These are phyloP conservation scores for Hura crepitans DNA, from an alignment of 441 rosid species.

Conservation along the genomic window DNA sequence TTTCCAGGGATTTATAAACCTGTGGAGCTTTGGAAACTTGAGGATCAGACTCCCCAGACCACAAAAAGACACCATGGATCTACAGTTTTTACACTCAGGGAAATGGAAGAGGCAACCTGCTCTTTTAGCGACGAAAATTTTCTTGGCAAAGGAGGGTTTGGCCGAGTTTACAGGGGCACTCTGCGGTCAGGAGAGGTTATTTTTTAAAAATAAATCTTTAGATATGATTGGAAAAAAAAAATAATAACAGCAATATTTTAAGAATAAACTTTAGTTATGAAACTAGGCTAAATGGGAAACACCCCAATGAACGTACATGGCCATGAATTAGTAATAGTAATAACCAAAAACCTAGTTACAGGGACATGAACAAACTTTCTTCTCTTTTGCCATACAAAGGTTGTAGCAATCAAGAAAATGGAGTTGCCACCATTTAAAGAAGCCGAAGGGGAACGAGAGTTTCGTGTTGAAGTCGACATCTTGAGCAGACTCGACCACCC, in stretches of 20 bases:
- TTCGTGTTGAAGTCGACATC: conserved; percentile 90
- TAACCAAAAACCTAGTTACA: neutral
- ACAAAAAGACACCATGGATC: conserved; percentile 57
- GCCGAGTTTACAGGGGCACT: conserved; percentile 76
- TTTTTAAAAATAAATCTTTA: neutral
- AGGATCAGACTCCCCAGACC: conserved; percentile 48
- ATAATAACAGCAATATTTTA: too few relatives aligned
- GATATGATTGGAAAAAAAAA: neutral
- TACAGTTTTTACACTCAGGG: conserved; percentile 77
- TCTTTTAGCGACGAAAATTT: conserved; percentile 65
- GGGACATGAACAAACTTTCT: conserved; percentile 8
- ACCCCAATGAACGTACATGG: neutral
- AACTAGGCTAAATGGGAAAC: neutral
- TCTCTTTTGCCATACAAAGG: conserved; percentile 40
- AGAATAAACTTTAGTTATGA: too few relatives aligned
- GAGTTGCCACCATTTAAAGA: conserved; percentile 70
- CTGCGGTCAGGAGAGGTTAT: conserved; percentile 82
- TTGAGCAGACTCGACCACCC: conserved; percentile 92
- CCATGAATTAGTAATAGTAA: too few relatives aligned
- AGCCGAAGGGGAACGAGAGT: conserved; percentile 88
- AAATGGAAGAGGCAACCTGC: conserved; percentile 84
- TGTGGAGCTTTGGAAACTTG: conserved; percentile 63
- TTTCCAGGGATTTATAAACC: conserved; percentile 71
- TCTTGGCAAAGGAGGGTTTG: conserved; percentile 90
- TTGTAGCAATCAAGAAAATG: conserved; percentile 96